Conservation (phyloP, 805 yeast species). For the Candida yuanshanica region DNA sequence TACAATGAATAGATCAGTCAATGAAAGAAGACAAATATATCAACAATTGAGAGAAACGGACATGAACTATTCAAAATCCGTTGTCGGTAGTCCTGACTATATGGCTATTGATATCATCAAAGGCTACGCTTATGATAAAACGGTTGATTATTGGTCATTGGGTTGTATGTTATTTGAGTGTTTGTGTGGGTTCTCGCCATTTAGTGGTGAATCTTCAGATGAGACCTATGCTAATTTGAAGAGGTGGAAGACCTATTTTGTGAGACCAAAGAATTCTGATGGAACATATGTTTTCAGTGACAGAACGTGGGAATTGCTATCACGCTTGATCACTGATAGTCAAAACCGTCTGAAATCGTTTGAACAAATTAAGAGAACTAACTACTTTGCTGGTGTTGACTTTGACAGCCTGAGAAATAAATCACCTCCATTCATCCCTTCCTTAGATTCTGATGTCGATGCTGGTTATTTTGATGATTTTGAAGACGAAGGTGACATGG, state of each 20-base stretch:
- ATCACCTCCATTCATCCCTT: slow-evolving; percentile 95
- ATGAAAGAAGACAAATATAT: slow-evolving; percentile 84
- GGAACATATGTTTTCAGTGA: slow-evolving; percentile 92
- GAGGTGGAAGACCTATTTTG: slow-evolving; percentile 83
- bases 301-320: slow-evolving; percentile 89
- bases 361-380: slow-evolving; percentile 72
- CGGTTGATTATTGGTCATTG: slow-evolving; percentile 97
- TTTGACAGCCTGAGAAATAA: slow-evolving; percentile 65
- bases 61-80: slow-evolving; percentile 84
- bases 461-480: slow-evolving; percentile 99
- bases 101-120: slow-evolving; percentile 93
- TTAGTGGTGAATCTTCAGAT: slow-evolving; percentile 87
- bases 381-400: slow-evolving; percentile 80
- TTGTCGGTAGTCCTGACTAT: slow-evolving; percentile 97
- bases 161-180: slow-evolving; percentile 98
- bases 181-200: slow-evolving; percentile 95
- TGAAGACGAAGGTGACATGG: slow-evolving; percentile 94
- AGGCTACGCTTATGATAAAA: slow-evolving; percentile 88
- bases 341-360: slow-evolving; percentile 68
- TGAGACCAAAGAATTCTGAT: slow-evolving; percentile 87
- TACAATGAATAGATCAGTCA: slow-evolving; percentile 58
- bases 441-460: slow-evolving; percentile 92
- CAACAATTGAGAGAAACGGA: slow-evolving; percentile 70
- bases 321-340: slow-evolving; percentile 75
- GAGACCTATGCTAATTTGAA: slow-evolving; percentile 93